Percentiles rank a stretch among this genome's conserved stretches.
Evolutionary conservation across 208 protist genomes (phyloP).

Genomic region (Crithidia mellificae): DNA sequence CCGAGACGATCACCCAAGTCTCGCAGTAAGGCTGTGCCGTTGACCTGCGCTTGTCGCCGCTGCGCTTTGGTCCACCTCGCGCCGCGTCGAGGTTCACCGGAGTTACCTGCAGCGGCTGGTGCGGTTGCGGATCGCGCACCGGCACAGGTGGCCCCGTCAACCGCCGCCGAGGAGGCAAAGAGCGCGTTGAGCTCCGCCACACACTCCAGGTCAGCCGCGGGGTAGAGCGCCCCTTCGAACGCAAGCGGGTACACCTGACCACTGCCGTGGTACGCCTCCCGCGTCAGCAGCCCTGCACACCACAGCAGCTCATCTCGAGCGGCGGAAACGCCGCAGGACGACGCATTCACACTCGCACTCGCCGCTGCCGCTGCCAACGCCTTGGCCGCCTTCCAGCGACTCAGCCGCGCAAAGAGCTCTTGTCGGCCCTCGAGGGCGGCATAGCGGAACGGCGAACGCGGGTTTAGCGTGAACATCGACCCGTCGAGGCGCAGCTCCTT

Average conservation of each 20-base stretch:
- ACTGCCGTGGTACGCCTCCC: constrained; percentile 2
- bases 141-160: no score
- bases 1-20: constrained; percentile 25
- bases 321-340: not conserved
- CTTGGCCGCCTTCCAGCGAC: constrained; percentile 40
- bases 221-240: constrained; percentile 65
- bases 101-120: no score
- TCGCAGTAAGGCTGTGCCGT: constrained; percentile 17
- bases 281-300: constrained; percentile 28
- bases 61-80: not conserved
- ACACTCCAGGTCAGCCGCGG: constrained; percentile 59
- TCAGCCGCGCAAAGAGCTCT: constrained; percentile 62
- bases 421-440: constrained; percentile 45
- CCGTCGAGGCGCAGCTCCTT: constrained; percentile 16
- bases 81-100: not conserved
- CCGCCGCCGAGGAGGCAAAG: not conserved
- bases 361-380: not conserved
- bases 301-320: constrained; percentile 27
- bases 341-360: not conserved
- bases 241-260: constrained; percentile 19
- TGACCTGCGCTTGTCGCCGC: constrained; percentile 13
- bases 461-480: constrained; percentile 43
- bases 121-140: no score
- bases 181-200: constrained; percentile 29
- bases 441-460: constrained; percentile 51